These are phyloP conservation scores for Salix purpurea DNA, from an alignment of 345 rosid species.

Conservation along the genomic window DNA sequence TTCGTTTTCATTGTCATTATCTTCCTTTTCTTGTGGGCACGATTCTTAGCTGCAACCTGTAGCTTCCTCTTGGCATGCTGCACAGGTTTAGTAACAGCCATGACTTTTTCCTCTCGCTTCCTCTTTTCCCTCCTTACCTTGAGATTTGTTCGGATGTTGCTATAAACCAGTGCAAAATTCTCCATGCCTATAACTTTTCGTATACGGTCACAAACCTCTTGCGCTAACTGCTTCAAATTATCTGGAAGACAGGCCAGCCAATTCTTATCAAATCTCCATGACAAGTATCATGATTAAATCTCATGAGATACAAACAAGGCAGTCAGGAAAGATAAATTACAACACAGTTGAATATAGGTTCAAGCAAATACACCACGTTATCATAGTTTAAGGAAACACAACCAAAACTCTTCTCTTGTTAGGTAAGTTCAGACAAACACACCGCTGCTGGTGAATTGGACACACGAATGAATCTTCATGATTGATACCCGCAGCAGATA, in stretches of 20 bases:
- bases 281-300: no score
- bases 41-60: constrained; percentile 65
- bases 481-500: no score
- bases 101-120: constrained; percentile 66
- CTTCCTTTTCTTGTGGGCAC: constrained; percentile 75
- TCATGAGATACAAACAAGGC: no score
- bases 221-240: constrained; percentile 62
- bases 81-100: constrained; percentile 82
- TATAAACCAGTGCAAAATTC: constrained; percentile 49
- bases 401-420: no score
- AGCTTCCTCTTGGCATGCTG: constrained; percentile 85
- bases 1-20: constrained; percentile 59
- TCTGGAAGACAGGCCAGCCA: constrained; percentile 33
- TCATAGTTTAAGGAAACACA: no score
- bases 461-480: no score
- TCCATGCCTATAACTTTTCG: constrained; percentile 51
- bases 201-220: constrained; percentile 59
- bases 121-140: constrained; percentile 69
- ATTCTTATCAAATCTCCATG: background rate
- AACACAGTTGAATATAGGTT: no score
- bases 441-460: no score
- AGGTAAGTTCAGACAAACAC: no score
- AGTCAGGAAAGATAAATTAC: no score
- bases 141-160: constrained; percentile 55
- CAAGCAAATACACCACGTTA: no score